Evolutionary conservation across 2,329 filamentous ascomycete species (phyloP), one percentile per base, ranked within the genome.

Genomic region (Xylaria sp.): DNA sequence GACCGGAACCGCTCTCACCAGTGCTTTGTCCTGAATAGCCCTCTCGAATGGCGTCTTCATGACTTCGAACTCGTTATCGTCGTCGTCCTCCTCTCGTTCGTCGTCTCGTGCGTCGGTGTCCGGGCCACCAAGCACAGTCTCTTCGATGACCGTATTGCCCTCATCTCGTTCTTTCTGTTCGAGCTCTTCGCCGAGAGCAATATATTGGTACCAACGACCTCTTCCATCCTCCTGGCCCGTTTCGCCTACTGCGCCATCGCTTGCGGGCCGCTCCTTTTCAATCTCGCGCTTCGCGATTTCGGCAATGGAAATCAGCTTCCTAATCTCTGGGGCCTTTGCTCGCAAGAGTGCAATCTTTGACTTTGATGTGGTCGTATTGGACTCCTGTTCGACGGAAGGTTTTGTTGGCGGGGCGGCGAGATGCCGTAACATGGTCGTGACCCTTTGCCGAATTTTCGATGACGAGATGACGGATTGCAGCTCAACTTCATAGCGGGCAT

Each of bases 241-340:
- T 9, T 64, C 54, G 13, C 21, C 35, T 37, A 0, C 40, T 54
- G 5, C 51, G 18, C 25, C 25, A 50, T 63, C 59, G 9, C 32
- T 21, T 25, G 25, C 12, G 3, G 40, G 5, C 54, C 21, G 40
- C 29, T 81, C 78, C 60, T 84, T 82, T 37, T 75, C 80, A 61
- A 91, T 79, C 55, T 88, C 81, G 47, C 86, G 81, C 78, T 91
- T 91, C 65, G 84, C 85, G 44, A 92, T 89, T 78, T 93, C 91
- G 53, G 85, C 84, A 54, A 93, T 85, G 3, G 87, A 90, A 73
- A 93, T 87, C 74, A 93, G 82, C 78, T 93, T 94, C 78, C 84
- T 84, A 1, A 87, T 84, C 2, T 88, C 85, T 10, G 77, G 69
- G 0, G 84, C 81, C 23, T 84, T 84, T 37, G 86, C 85, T 73